These are phyloP conservation scores for Tuber magnatum DNA, from an alignment of 495 filamentous ascomycete genomes.

Conservation along the genomic window DNA sequence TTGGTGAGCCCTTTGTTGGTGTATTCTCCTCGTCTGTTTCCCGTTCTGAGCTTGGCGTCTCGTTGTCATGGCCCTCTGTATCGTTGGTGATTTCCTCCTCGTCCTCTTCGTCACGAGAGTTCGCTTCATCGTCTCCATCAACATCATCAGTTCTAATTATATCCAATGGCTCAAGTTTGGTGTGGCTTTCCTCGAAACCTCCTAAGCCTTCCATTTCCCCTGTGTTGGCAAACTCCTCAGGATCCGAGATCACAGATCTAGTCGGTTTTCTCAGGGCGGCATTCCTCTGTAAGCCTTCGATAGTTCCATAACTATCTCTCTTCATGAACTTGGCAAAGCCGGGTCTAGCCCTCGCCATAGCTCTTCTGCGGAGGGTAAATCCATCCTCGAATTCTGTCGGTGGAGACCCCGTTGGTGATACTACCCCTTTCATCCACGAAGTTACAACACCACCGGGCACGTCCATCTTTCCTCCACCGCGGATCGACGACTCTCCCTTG, in stretches of 20 bases:
- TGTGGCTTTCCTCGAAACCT: conserved; percentile 19
- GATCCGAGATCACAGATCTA: conserved; percentile 53
- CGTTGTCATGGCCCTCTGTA: conserved; percentile 12
- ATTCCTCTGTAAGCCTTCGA: conserved; percentile 33
- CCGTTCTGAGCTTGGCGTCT: neutral
- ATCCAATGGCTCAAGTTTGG: neutral
- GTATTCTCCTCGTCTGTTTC: conserved; percentile 32
- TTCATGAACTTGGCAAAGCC: neutral
- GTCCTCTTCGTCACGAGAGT: conserved; percentile 62
- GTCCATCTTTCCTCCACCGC: conserved; percentile 43
- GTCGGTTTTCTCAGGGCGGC: conserved; percentile 30
- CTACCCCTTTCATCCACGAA: conserved; percentile 61
- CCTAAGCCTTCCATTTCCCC: conserved; percentile 28
- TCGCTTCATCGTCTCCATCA: conserved; percentile 81
- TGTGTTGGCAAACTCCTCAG: conserved; percentile 47
- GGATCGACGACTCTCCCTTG: conserved; percentile 41
- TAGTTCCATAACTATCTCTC: conserved; percentile 19
- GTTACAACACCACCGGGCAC: conserved; percentile 54
- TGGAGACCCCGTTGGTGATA: conserved; percentile 32
- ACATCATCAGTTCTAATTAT: conserved; percentile 59
- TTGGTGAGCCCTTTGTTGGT: conserved; percentile 11
- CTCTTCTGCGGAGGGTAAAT: conserved; percentile 18
- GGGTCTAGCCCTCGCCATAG: conserved; percentile 16
- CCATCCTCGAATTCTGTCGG: conserved; percentile 31
- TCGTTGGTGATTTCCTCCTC: conserved; percentile 45